These are phyloP conservation scores for Apiotrichum sp. DNA, from an alignment of 1,284 basidiomycete genomes.

Conservation along the genomic window DNA sequence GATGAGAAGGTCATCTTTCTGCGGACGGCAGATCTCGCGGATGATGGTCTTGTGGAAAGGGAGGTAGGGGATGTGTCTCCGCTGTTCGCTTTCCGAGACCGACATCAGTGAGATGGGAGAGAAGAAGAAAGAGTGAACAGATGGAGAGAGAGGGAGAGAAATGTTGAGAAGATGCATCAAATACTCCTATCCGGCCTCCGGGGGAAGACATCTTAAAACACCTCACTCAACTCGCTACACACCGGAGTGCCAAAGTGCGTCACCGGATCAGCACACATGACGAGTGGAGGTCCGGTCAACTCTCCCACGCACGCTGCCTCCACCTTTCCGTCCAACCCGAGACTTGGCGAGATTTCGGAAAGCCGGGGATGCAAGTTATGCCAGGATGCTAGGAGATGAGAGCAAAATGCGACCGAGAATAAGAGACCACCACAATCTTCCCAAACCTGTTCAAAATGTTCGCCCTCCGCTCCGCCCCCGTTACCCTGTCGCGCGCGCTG, in stretches of 20 bases:
- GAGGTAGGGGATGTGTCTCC: slow-evolving; percentile 46
- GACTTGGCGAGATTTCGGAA: slow-evolving; percentile 1
- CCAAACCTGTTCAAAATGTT: slow-evolving; percentile 12
- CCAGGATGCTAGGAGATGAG: too few relatives aligned
- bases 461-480: slow-evolving; percentile 6
- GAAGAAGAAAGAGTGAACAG: background rate
- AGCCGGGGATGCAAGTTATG: too few relatives aligned
- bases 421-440: too few relatives aligned
- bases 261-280: too few relatives aligned
- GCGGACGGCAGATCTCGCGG: slow-evolving; percentile 52
- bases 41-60: slow-evolving; percentile 49
- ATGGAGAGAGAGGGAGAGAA: background rate
- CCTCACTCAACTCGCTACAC: too few relatives aligned
- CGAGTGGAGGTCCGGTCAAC: background rate
- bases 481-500: slow-evolving; percentile 6
- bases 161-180: background rate
- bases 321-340: background rate
- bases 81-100: background rate
- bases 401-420: too few relatives aligned
- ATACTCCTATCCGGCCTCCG: too few relatives aligned
- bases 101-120: background rate
- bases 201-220: too few relatives aligned
- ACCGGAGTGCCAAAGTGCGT: too few relatives aligned
- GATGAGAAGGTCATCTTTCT: slow-evolving; percentile 72
- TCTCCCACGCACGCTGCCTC: slow-evolving; percentile 1